A percentile compares a stretch with the other conserved stretches of the same genome.
Evolutionary conservation across 495 filamentous ascomycete species (phyloP).

Genomic region (Cudoniella acicularis): DNA sequence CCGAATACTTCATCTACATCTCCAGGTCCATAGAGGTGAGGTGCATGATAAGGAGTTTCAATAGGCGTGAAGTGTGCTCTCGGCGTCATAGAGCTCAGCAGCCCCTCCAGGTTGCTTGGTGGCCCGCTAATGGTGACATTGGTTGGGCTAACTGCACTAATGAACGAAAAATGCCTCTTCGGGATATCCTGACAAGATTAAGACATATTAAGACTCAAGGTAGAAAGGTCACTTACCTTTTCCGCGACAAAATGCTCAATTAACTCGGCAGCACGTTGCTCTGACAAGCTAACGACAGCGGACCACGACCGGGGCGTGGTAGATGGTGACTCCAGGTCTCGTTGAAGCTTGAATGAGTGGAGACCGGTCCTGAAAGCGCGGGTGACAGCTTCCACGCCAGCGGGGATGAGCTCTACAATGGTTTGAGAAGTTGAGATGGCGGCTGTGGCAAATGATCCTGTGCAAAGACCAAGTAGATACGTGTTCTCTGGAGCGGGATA

Average conservation of each 20-base stretch:
- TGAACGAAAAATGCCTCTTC: constrained; percentile 60
- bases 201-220: not conserved
- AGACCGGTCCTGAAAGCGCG: constrained; percentile 68
- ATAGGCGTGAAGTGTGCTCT: constrained; percentile 55
- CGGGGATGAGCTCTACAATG: constrained; percentile 59
- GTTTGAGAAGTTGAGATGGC: constrained; percentile 68
- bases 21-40: constrained; percentile 58
- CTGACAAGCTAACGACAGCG: constrained; percentile 46
- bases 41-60: constrained; percentile 75
- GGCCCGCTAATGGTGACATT: constrained; percentile 74
- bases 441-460: constrained; percentile 67
- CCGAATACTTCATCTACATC: constrained; percentile 35
- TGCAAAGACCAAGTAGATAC: constrained; percentile 62
- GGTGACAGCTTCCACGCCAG: constrained; percentile 48
- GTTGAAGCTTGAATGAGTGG: constrained; percentile 46
- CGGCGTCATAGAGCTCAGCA: constrained; percentile 47
- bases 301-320: constrained; percentile 53
- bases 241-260: constrained; percentile 31
- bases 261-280: constrained; percentile 38
- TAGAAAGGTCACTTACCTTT: not conserved
- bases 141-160: constrained; percentile 68
- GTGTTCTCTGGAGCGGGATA: constrained; percentile 56
- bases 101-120: constrained; percentile 53
- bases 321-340: constrained; percentile 39
- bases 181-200: constrained; percentile 23